These are phyloP conservation scores for Daedaleopsis sinensis DNA, from an alignment of 768 basidiomycete species.

Conservation along the genomic window DNA sequence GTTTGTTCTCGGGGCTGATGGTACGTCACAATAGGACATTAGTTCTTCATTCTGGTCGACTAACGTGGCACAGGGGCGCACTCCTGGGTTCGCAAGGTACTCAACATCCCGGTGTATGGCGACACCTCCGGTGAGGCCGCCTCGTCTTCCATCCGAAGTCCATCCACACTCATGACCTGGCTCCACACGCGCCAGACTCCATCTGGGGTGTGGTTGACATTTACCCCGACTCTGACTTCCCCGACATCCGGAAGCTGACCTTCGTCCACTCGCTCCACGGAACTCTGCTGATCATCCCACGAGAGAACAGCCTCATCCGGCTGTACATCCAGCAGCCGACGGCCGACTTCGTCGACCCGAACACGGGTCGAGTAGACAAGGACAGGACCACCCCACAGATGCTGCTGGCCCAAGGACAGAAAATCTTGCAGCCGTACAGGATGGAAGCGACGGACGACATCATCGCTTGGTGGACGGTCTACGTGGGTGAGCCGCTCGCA, in stretches of 20 bases:
- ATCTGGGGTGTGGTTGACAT: conserved; percentile 50
- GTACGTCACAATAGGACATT: neutral
- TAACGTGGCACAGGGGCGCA: conserved; percentile 28
- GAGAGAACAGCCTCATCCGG: neutral
- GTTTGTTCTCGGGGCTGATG: neutral
- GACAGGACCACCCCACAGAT: conserved; percentile 39
- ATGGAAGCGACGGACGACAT: conserved; percentile 29
- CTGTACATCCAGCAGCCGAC: neutral
- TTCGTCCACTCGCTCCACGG: neutral
- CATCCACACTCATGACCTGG: neutral
- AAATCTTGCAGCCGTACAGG: conserved; percentile 45
- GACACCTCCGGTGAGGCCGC: conserved; percentile 34
- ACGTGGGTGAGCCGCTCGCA: conserved; percentile 29
- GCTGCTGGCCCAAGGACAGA: conserved; percentile 47
- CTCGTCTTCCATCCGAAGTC: neutral
- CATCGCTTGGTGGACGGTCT: conserved; percentile 56
- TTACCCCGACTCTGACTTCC: conserved; percentile 71
- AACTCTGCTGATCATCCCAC: neutral
- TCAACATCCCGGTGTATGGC: conserved; percentile 41
- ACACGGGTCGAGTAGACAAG: conserved; percentile 46
- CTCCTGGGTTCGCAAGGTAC: conserved; percentile 37
- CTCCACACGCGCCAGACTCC: conserved; percentile 25
- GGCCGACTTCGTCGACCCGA: conserved; percentile 24
- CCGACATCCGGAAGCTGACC: conserved; percentile 26
- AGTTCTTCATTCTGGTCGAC: neutral